These are phyloP conservation scores for Aspergillus glaucus DNA, from an alignment of 2,329 filamentous ascomycete genomes.

Conservation along the genomic window DNA sequence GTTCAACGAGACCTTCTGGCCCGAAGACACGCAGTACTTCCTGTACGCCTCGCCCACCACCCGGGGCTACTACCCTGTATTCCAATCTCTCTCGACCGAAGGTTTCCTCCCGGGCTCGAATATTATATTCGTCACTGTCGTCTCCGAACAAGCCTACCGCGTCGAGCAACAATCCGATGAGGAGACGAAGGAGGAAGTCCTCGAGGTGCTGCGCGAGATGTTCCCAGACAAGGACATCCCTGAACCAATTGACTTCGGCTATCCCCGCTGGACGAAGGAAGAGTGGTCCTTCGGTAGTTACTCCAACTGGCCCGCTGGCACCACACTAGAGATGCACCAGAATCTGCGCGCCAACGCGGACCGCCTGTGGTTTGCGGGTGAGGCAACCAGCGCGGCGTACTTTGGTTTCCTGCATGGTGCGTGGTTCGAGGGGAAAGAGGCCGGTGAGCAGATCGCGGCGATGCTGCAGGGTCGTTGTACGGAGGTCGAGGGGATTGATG, in stretches of 20 bases:
- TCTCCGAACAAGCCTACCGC: slow-evolving; percentile 50
- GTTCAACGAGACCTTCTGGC: slow-evolving; percentile 63
- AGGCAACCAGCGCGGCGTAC: slow-evolving; percentile 57
- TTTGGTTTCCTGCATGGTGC: slow-evolving; percentile 62
- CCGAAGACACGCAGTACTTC: slow-evolving; percentile 47
- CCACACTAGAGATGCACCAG: slow-evolving; percentile 59
- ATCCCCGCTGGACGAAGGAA: slow-evolving; percentile 52
- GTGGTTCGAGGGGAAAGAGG: slow-evolving; percentile 51
- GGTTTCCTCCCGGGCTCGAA: slow-evolving; percentile 57
- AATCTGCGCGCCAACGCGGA: slow-evolving; percentile 61
- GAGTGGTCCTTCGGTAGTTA: slow-evolving; percentile 56
- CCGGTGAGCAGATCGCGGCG: slow-evolving; percentile 33
- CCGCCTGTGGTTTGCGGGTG: slow-evolving; percentile 59
- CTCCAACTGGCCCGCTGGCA: slow-evolving; percentile 61
- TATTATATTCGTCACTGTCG: slow-evolving; percentile 61
- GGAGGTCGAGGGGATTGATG: slow-evolving; percentile 6
- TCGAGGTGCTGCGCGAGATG: slow-evolving; percentile 56
- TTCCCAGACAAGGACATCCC: slow-evolving; percentile 53
- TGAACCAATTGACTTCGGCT: slow-evolving; percentile 55
- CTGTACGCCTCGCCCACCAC: slow-evolving; percentile 46
- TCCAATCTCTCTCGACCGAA: slow-evolving; percentile 54
- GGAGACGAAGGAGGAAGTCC: slow-evolving; percentile 50
- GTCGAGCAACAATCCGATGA: slow-evolving; percentile 56
- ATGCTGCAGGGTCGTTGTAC: slow-evolving; percentile 18
- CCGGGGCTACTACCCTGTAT: slow-evolving; percentile 55